Base-by-base conservation (phyloP, 2,329 filamentous ascomycete genomes). In the Trichoderma sp. region DNA sequence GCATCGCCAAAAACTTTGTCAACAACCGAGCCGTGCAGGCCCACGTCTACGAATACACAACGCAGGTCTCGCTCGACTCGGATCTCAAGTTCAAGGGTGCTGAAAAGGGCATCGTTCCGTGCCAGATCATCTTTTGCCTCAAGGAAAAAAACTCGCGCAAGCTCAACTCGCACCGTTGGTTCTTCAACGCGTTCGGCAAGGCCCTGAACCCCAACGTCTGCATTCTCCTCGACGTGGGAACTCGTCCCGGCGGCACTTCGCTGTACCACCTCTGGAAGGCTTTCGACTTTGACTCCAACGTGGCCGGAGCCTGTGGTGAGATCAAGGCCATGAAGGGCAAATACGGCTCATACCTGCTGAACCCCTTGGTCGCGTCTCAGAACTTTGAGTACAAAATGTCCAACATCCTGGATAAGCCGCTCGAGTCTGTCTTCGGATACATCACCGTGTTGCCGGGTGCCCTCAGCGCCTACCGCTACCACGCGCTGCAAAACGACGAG, bases 321-420 rank as follows among this genome's bases (percentile, higher is more conserved):
- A 99, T 99, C 78, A 97, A 94, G 75, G 95, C 95, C 0, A 96
- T 96, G 79, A 96, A 97, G 76, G 95, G 95, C 7, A 92, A 89
- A 70, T 88, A 85, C 26, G 93, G 92, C 74, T 81, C 88, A 5
- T 92, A 94, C 68, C 83, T 99, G 17, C 81, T 99, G 52, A 99
- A 99, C 72, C 95, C 95, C 0, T 83, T 99, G 6, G 94, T 99
- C 17, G 95, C 95, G 0, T 96, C 93, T 52, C 95, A 99, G 73
- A 99, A 99, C 76, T 99, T 99, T 71, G 95, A 99, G 81, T 99
- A 99, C 82, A 99, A 99, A 78, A 97, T 99, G 92, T 97, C 93
- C 47, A 99, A 99, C 72, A 99, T 99, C 72, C 83, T 99, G 28
- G 95, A 99, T 76, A 99, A 99, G 77, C 95, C 95, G 0, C 82